Percentiles rank a stretch among this genome's conserved stretches.
Conservation (phyloP, 345 rosid species). For the Mercurialis annua region DNA sequence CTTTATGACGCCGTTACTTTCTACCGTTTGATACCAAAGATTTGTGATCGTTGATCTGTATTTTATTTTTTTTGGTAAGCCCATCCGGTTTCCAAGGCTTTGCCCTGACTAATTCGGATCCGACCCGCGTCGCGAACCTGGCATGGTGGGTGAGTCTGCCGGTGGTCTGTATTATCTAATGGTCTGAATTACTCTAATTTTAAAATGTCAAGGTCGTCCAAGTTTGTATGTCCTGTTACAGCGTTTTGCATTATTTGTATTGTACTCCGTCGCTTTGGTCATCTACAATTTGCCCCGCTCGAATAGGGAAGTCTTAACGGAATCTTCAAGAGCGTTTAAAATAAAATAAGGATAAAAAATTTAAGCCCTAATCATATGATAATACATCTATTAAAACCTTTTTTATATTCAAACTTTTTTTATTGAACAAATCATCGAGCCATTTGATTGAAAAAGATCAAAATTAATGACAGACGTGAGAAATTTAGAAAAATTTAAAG, state of each 20-base stretch:
- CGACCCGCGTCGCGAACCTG: no score
- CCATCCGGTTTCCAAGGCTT: no score
- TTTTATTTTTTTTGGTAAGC: no score
- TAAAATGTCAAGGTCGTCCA: slow-evolving; percentile 23
- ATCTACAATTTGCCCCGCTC: neutral
- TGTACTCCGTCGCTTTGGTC: neutral
- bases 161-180: slow-evolving; percentile 24
- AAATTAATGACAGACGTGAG: no score
- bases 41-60: slow-evolving; percentile 22
- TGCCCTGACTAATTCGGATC: no score
- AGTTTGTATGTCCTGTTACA: slow-evolving; percentile 6
- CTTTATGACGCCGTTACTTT: slow-evolving; percentile 15
- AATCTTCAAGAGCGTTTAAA: neutral
- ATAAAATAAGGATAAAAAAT: neutral
- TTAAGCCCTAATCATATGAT: no score
- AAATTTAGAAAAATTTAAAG: no score
- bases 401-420: no score
- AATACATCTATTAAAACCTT: no score
- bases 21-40: slow-evolving; percentile 13
- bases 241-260: neutral
- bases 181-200: slow-evolving; percentile 10
- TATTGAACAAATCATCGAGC: no score
- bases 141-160: no score
- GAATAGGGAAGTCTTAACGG: slow-evolving; percentile 9
- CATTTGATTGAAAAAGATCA: no score